These are phyloP conservation scores for Kregervanrija pseudodelftensis DNA, from an alignment of 805 yeast species.

Conservation along the genomic window DNA sequence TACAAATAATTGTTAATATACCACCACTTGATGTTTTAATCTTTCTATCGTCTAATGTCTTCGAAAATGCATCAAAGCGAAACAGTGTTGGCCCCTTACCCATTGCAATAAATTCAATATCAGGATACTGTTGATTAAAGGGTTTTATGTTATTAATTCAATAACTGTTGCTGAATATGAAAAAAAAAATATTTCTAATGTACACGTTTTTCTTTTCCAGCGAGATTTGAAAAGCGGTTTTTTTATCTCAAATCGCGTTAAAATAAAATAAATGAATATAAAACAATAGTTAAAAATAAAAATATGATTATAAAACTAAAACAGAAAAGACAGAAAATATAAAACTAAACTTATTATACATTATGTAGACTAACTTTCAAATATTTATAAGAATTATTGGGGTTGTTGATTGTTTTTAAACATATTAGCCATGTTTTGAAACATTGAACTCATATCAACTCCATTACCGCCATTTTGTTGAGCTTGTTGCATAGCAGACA, in stretches of 20 bases:
- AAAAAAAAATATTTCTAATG: not conserved
- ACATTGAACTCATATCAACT: slow-evolving; percentile 29
- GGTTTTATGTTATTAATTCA: too few species aligned
- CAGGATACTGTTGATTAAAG: too few species aligned
- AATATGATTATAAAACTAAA: too few species aligned
- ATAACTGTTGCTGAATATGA: not conserved
- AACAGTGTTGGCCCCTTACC: slow-evolving; percentile 33
- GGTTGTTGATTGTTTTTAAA: slow-evolving; percentile 24
- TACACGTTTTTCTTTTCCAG: not conserved
- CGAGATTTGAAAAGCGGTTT: too few species aligned
- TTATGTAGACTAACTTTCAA: too few species aligned
- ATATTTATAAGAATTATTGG: not conserved
- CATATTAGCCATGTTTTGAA: slow-evolving; percentile 30
- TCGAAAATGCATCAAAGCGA: slow-evolving; percentile 83
- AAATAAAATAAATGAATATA: not conserved
- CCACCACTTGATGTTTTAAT: slow-evolving; percentile 90
- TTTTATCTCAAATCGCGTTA: too few species aligned
- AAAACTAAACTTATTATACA: too few species aligned
- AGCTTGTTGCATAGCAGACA: slow-evolving; percentile 26
- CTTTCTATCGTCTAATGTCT: slow-evolving; percentile 89
- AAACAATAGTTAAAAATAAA: too few species aligned
- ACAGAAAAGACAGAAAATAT: too few species aligned
- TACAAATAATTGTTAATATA: slow-evolving; percentile 67
- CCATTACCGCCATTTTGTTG: slow-evolving; percentile 13
- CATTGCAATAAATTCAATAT: slow-evolving; percentile 10